These are phyloP conservation scores for Purpureocillium lavendulum DNA, from an alignment of 2,329 filamentous ascomycete species.

Conservation along the genomic window DNA sequence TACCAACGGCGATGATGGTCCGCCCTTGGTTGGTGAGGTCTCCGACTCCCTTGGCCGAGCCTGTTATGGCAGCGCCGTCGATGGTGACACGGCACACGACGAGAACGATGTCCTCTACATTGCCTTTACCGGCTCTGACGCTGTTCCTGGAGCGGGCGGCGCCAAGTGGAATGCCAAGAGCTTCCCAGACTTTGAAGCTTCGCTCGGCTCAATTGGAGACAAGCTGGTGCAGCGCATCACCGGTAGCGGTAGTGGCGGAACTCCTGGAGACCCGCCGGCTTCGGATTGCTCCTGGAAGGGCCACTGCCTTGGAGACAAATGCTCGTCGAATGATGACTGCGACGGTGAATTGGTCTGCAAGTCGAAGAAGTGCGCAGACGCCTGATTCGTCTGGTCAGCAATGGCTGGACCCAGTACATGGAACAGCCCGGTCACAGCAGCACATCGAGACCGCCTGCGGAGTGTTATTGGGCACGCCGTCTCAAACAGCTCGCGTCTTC, in stretches of 20 bases:
- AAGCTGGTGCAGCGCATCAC: slow-evolving; percentile 31
- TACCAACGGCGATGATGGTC: slow-evolving; percentile 38
- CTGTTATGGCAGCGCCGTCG: slow-evolving; percentile 42
- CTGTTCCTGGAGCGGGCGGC: slow-evolving; percentile 43
- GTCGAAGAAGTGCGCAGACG: not conserved
- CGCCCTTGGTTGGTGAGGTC: slow-evolving; percentile 36
- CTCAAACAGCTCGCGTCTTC: too few relatives aligned
- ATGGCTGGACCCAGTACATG: not conserved
- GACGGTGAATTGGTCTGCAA: slow-evolving; percentile 5
- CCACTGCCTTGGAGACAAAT: slow-evolving; percentile 6
- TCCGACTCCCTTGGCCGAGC: slow-evolving; percentile 37
- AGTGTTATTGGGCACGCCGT: too few relatives aligned
- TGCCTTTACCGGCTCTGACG: slow-evolving; percentile 47
- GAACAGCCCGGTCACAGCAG: too few relatives aligned
- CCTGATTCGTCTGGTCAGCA: not conserved
- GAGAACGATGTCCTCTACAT: slow-evolving; percentile 54
- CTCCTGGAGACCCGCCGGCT: too few relatives aligned
- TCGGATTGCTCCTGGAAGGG: slow-evolving; percentile 5
- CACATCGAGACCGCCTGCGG: too few relatives aligned
- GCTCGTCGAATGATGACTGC: slow-evolving; percentile 6
- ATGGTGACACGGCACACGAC: slow-evolving; percentile 46
- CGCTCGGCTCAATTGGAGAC: slow-evolving; percentile 42
- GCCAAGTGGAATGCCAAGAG: slow-evolving; percentile 46
- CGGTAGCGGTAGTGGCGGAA: slow-evolving; percentile 1
- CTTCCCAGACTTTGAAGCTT: slow-evolving; percentile 42